Evolutionary conservation across 208 protist species (phyloP), one percentile per base, ranked within the genome.

Genomic region (Trypanosoma cruzi): DNA sequence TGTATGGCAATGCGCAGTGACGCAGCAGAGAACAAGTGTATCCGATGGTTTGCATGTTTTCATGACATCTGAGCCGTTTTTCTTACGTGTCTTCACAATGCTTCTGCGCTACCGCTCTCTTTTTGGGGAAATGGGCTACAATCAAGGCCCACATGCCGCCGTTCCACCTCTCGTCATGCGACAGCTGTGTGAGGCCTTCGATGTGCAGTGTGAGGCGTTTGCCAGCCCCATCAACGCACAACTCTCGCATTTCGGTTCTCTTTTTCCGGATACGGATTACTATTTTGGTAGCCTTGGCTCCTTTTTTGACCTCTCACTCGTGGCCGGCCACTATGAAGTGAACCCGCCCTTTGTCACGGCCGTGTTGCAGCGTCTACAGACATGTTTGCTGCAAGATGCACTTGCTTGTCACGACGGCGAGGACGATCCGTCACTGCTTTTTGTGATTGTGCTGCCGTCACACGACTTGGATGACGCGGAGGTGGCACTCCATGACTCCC

Each of bases 201-300:
- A 72, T 31, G 80, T 94, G 22, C 42, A 52, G n/a, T 70, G 76
- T 13, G 93, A 97, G 80, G 90, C 84, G 18, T 97, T 97, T 68
- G 93, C 90, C 16, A 94, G 86, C 2, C 93, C 93, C 29, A 56
- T 96, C 24, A 97, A 97, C 64, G 79, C 79, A 54, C 84, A 92
- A 46, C 84, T 94, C 56, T 70, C 71, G 3, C 69, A 65, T 48
- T 97, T 85, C 67, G 86, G 82, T 60, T 94, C 86, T 44, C 68
- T 92, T 0, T 97, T 97, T 54, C 80, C 87, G 0, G 93, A 97
- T 66, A 92, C 81, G 5, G 93, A 97, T 69, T 48, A 31, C 1
- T 78, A 63, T 34, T 97, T 96, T 73, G 89, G 89, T n/a, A 85
- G 73, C 44, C 31, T 80, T 20, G 93, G 93, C 42, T 85, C 83